These are phyloP conservation scores for Linnemannia hyalina DNA, from an alignment of 192 early-diverging fungal genomes.

Conservation along the genomic window DNA sequence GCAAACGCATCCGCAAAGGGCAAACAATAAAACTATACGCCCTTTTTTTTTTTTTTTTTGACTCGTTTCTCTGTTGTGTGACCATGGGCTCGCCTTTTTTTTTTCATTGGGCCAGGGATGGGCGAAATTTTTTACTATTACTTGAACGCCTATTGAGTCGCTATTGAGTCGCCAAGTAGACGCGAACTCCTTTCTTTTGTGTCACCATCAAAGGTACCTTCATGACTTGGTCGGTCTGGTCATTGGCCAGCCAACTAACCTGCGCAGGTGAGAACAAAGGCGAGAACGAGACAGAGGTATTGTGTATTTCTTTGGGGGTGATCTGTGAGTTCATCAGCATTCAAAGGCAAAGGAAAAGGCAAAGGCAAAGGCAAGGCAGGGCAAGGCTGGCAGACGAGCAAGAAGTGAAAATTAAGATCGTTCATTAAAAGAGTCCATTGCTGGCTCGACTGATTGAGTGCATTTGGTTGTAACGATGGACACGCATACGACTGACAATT, in stretches of 20 bases:
- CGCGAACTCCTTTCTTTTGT: slow-evolving; percentile 57
- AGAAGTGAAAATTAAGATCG: no score
- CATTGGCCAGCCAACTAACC: no score
- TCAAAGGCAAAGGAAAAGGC: no score
- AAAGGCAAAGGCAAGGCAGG: no score
- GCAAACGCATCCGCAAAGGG: background rate
- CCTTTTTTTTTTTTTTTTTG: background rate
- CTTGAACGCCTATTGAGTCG: background rate
- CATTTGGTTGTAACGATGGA: no score
- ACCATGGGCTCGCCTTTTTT: background rate
- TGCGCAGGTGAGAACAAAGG: background rate
- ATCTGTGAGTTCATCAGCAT: no score
- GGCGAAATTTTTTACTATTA: slow-evolving; percentile 40
- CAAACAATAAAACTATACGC: background rate
- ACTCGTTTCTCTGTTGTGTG: slow-evolving; percentile 7
- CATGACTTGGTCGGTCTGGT: no score
- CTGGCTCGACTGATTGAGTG: no score
- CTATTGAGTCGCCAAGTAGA: slow-evolving; percentile 19
- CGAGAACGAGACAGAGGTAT: background rate
- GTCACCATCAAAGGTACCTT: slow-evolving; percentile 10
- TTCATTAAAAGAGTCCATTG: no score
- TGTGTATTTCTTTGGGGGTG: background rate
- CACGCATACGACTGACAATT: no score
- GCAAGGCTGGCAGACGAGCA: no score
- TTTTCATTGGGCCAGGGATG: background rate